Base-by-base conservation (phyloP, 2,329 filamentous ascomycete species). In the Venturia oleaginea region DNA sequence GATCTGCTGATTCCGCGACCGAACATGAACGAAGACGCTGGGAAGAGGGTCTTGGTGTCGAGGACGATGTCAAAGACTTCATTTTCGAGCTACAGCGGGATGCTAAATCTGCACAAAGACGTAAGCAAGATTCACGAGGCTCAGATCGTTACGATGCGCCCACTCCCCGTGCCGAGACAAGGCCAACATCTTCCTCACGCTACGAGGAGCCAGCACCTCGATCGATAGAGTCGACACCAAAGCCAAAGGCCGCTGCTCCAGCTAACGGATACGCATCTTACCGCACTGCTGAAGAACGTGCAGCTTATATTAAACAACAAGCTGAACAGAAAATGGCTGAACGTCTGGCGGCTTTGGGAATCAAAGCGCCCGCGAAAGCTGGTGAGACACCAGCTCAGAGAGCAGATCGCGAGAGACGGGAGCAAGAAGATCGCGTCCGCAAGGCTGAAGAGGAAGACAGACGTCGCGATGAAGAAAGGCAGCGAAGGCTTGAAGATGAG, bases 291-390 rank as follows among this genome's bases (percentile, higher is more conserved):
- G 92, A 97, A 75, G 93, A 99, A 72, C 86, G 94, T 64, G 92
- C 95, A 42, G 92, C 93, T 5, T 96, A 95, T 72, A 97, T 97
- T 72, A 96, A 95, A 74, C 92, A 97, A 75, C 93, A 97, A 74
- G 95, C 94, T 10, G 92, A 97, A 75, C 91, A 93, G 73, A 90
- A 93, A 66, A 97, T 99, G 89, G 93, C 94, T 42, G 94, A 97
- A 76, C 88, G 94, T 66, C 84, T 99, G 71, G 94, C 94, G 66
- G 93, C 93, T 59, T 84, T 97, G 67, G 94, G 94, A 42, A 89
- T 99, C 73, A 96, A 91, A 75, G 86, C 91, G 37, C 88, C 90
- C 6, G 81, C 82, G 22, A 95, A 95, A 72, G 78, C 87, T 46
- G 64, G 88, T 3, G 94, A 99, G 77, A 90, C 86, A 37, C 79